Evolutionary conservation across 805 yeast species (phyloP).

Genomic region (Metschnikowia vanudenii): DNA sequence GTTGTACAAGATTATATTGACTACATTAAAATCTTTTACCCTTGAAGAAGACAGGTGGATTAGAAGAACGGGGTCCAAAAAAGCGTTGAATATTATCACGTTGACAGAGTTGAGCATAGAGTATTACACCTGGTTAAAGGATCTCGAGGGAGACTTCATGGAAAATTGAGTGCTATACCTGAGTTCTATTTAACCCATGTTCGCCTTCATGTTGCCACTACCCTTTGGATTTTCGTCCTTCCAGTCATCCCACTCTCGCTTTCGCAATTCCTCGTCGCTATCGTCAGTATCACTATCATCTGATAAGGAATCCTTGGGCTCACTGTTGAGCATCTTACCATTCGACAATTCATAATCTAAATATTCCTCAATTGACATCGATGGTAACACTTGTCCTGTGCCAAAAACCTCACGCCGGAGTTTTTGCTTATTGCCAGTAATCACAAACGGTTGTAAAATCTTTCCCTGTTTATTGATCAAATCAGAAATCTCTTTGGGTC

Average conservation of each 20-base stretch:
- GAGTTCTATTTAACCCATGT: conserved; percentile 30
- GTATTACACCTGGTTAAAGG: conserved; percentile 36
- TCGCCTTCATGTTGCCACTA: conserved; percentile 74
- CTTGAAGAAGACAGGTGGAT: conserved; percentile 40
- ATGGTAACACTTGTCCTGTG: conserved; percentile 89
- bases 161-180: background rate
- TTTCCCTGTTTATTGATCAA: conserved; percentile 71
- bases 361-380: conserved; percentile 92
- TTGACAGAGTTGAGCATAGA: conserved; percentile 33
- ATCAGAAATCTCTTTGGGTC: conserved; percentile 25
- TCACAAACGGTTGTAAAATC: conserved; percentile 79
- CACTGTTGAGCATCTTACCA: conserved; percentile 71
- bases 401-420: conserved; percentile 71
- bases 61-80: conserved; percentile 20
- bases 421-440: conserved; percentile 55
- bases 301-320: conserved; percentile 34
- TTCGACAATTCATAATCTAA: conserved; percentile 80
- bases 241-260: conserved; percentile 92
- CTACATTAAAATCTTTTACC: conserved; percentile 35
- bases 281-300: conserved; percentile 57
- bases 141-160: conserved; percentile 28
- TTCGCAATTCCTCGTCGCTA: conserved; percentile 66
- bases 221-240: conserved; percentile 84
- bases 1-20: conserved; percentile 41
- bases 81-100: conserved; percentile 22